Evolutionary conservation across 805 yeast genomes (phyloP), one percentile per base, ranked within the genome.

Genomic region (Naumovozyma baii): DNA sequence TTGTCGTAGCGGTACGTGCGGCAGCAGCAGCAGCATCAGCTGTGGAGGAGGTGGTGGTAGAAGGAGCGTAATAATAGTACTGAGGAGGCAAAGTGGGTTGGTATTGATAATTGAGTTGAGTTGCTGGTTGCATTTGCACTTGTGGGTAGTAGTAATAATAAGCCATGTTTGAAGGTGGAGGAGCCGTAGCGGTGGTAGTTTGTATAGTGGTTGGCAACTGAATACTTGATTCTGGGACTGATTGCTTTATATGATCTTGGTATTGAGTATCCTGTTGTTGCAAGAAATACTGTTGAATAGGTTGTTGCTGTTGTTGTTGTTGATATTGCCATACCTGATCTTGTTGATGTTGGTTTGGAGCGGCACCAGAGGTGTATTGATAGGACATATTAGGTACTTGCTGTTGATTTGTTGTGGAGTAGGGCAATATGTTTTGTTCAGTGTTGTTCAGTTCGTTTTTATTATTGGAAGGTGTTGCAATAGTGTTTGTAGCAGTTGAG

Each of bases 291-390:
- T 40, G 42, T 19, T 33, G n/a, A n/a, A n/a, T n/a, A n/a, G n/a
- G 43, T 18, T 30, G 46, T 13, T 19, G 40, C 19, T 37, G 42
- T 18, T 15, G 37, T 22, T 40, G 37, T 26, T 42, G 47, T 31
- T 42, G 44, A 31, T 45, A 43, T 18, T 39, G 46, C 15, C 15
- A n/a, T 22, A 35, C 22, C 34, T 29, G 10, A 36, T 18, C 39
- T 14, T 39, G 12, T 4, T 25, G 35, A 18, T 29, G 8, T 40
- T 29, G 28, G 30, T 26, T 18, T 12, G 30, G 38, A 33, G n/a
- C n/a, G n/a, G n/a, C n/a, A n/a, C n/a, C n/a, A n/a, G n/a, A n/a
- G n/a, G n/a, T n/a, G n/a, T 25, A 20, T 37, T 29, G 33, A 33
- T 18, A 26, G 7, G 26, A 7, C 26, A 10, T 7, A 7, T 7